A percentile compares a stretch with the other conserved stretches of the same genome.
Conservation (phyloP, 176 grass and related monocot genomes). For the sorghum (Sorghum bicolor) region Sorghum_bicolor_NCBIv3 NC_012878.2:50021001-50021500, state of each 20-base stretch:
- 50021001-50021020: not conserved
- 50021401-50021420: too few species aligned
- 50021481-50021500: too few species aligned
- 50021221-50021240: not conserved
- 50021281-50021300: too few species aligned
- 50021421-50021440: too few species aligned
- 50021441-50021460: too few species aligned
- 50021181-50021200: not conserved
- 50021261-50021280: not conserved
- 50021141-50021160: not conserved
- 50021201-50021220: not conserved
- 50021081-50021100: not conserved
- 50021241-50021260: not conserved
- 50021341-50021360: not conserved
- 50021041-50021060: not conserved
- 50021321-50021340: not conserved
- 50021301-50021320: not conserved
- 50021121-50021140: not conserved
- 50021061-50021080: not conserved
- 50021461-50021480: too few species aligned
- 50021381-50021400: too few species aligned
- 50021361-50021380: too few species aligned
- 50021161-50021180: not conserved
- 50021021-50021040: not conserved
- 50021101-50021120: not conserved